Conservation (phyloP, 257 asterid genomes). For the Parsonsia alboflavescens region DNA sequence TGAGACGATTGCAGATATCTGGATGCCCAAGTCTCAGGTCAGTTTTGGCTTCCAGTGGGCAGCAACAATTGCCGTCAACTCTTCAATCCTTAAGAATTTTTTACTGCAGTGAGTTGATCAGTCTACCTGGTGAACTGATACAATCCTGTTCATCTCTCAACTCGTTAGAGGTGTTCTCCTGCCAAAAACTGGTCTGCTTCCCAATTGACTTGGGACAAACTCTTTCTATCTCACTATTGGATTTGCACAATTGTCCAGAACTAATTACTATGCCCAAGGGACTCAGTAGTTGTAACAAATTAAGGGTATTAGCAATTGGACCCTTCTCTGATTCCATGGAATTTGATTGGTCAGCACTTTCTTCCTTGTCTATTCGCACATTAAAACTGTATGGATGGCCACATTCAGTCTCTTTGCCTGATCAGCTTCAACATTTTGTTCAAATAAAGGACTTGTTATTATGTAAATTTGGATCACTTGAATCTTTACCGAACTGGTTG, state of each 20-base stretch:
- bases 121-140: too few relatives aligned
- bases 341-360: neutral
- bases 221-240: neutral
- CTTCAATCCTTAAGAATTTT: too few relatives aligned
- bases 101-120: too few relatives aligned
- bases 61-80: too few relatives aligned
- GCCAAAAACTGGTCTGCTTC: too few relatives aligned
- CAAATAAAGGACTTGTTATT: rapidly evolving
- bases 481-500: slow-evolving; percentile 28
- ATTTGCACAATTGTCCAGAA: neutral
- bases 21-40: too few relatives aligned
- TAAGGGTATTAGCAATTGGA: neutral
- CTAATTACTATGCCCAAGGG: slow-evolving; percentile 5
- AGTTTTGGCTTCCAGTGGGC: too few relatives aligned
- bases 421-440: slow-evolving; percentile 16
- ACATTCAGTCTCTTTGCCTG: slow-evolving; percentile 13
- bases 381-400: neutral
- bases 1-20: too few relatives aligned
- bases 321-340: slow-evolving; percentile 7
- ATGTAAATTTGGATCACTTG: neutral
- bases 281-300: neutral
- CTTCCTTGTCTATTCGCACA: neutral
- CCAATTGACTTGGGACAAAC: too few relatives aligned
- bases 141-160: too few relatives aligned
- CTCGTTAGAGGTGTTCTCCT: too few relatives aligned